Conservation (phyloP, 257 asterid genomes). For the Fraxinus quadrangulata region DNA sequence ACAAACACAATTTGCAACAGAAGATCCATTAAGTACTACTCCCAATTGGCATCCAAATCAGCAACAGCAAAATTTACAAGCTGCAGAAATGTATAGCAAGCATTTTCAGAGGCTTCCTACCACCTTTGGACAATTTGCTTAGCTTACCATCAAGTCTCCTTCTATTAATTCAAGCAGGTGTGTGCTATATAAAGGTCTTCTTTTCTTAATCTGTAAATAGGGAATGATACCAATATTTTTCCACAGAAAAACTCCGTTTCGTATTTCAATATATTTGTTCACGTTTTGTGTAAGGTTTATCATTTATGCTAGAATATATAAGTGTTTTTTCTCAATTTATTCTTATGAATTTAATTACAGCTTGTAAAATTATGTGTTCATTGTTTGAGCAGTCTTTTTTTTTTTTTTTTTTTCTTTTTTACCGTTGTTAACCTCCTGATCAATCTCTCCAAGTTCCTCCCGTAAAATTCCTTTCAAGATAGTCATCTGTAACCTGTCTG, state of each 20-base stretch:
- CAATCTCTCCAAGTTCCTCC: conserved; percentile 2
- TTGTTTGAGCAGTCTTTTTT: background rate
- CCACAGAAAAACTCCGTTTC: conserved; percentile 26
- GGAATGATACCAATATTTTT: conserved; percentile 51
- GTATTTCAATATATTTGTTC: conserved; percentile 21
- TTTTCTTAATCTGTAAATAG: conserved; percentile 66
- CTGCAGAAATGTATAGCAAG: conserved; percentile 50
- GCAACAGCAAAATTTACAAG: conserved; percentile 35
- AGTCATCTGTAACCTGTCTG: conserved; percentile 34
- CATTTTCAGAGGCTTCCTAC: conserved; percentile 62
- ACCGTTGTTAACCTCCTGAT: conserved; percentile 30
- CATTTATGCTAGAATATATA: conserved; percentile 22
- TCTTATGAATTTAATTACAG: conserved; percentile 30
- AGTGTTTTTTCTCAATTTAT: conserved; percentile 9
- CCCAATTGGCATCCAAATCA: conserved; percentile 42
- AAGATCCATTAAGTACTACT: conserved; percentile 20
- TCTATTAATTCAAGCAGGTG: conserved; percentile 38
- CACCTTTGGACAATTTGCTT: conserved; percentile 70
- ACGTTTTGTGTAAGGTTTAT: conserved; percentile 24
- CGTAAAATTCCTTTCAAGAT: conserved; percentile 34
- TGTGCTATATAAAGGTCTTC: conserved; percentile 48
- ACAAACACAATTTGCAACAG: conserved; percentile 25
- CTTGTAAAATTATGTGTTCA: conserved; percentile 31
- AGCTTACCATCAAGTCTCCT: conserved; percentile 23
- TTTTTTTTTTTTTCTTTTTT: background rate